A percentile compares a stretch with the other conserved stretches of the same genome.
Evolutionary conservation across 768 basidiomycete species (phyloP).

Genomic region (Ramaria sp.): DNA sequence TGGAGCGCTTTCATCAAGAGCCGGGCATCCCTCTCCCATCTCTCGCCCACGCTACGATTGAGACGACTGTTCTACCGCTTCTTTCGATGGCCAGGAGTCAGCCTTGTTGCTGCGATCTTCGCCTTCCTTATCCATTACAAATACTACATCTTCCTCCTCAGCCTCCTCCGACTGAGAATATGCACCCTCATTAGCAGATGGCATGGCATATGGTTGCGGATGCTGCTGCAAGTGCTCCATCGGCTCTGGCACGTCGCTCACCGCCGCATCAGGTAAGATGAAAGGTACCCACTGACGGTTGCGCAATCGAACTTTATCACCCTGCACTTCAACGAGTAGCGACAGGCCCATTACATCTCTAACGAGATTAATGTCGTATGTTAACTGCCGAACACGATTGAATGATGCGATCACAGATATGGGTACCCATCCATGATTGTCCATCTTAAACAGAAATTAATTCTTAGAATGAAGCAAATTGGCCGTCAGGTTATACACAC

Average conservation of each 20-base stretch:
- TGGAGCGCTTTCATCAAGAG: neutral
- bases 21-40: neutral
- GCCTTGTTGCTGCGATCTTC: conserved; percentile 15
- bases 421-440: conserved; percentile 77
- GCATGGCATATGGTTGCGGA: neutral
- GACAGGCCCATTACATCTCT: conserved; percentile 61
- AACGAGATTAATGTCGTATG: conserved; percentile 42
- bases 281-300: conserved; percentile 47
- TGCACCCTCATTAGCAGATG: conserved; percentile 11
- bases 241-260: conserved; percentile 31
- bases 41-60: neutral
- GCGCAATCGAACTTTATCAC: conserved; percentile 58
- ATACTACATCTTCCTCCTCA: conserved; percentile 69
- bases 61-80: neutral
- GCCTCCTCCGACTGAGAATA: conserved; percentile 36
- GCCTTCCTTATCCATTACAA: conserved; percentile 48
- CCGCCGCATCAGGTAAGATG: conserved; percentile 50
- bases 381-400: conserved; percentile 67
- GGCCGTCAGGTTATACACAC: conserved; percentile 31
- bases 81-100: neutral
- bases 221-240: conserved; percentile 10
- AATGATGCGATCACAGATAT: conserved; percentile 77
- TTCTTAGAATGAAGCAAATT: neutral
- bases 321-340: conserved; percentile 55
- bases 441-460: conserved; percentile 52